phyloP scores from a whole-genome alignment of 2,329 filamentous ascomycete genomes.

The Colletotrichum karsti region DNA sequence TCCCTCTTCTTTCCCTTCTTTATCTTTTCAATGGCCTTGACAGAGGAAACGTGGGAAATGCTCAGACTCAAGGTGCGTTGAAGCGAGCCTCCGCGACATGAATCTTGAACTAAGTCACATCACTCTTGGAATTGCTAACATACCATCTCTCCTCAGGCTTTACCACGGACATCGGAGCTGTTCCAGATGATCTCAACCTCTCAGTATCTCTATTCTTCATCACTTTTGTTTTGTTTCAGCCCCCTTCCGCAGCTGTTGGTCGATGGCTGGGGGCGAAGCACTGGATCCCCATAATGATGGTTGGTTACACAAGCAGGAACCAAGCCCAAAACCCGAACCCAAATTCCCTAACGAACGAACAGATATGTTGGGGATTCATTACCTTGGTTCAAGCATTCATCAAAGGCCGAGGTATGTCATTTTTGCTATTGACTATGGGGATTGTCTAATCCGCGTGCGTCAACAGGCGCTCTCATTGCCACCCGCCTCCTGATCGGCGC shows the following conservation, averaged over 20 bases:
- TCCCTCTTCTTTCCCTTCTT: conserved; percentile 47
- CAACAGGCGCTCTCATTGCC: conserved; percentile 32
- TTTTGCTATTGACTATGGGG: background rate
- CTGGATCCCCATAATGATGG: conserved; percentile 67
- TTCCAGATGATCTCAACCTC: conserved; percentile 60
- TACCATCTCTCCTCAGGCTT: conserved; percentile 43
- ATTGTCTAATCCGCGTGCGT: background rate
- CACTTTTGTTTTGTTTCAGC: conserved; percentile 66
- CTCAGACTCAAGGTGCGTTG: conserved; percentile 44
- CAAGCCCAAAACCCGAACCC: conserved; percentile 30
- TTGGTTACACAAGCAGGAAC: conserved; percentile 54
- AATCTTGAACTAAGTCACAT: background rate
- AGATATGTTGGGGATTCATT: conserved; percentile 38
- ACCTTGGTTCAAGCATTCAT: conserved; percentile 41
- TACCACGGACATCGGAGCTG: conserved; percentile 61
- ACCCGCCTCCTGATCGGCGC: conserved; percentile 33
- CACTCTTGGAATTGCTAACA: background rate
- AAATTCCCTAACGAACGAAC: conserved; percentile 51
- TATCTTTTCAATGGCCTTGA: conserved; percentile 52
- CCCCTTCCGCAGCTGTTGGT: conserved; percentile 56
- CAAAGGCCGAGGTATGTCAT: conserved; percentile 33
- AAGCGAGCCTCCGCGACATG: background rate
- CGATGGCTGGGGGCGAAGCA: conserved; percentile 52
- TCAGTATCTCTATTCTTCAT: conserved; percentile 66
- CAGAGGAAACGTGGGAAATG: conserved; percentile 50